These are phyloP conservation scores for Pyrus communis DNA, from an alignment of 306 rosid genomes.

Conservation along the genomic window DNA sequence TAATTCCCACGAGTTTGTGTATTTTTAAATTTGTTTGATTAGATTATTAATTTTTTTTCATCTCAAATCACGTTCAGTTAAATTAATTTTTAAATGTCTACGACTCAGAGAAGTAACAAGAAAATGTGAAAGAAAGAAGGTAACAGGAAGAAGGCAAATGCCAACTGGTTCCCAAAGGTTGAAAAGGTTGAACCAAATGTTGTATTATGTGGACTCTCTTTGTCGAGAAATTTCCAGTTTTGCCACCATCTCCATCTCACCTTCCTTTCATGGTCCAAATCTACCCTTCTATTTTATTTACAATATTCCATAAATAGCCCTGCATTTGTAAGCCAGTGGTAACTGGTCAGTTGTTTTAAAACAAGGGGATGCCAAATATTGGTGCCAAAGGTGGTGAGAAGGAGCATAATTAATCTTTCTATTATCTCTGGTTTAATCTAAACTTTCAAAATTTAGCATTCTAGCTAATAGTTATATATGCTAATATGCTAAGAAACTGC, in stretches of 20 bases:
- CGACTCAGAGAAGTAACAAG: not conserved
- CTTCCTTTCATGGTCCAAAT: conserved; percentile 9
- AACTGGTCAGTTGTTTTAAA: not conserved
- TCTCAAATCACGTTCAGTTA: conserved; percentile 1
- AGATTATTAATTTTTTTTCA: not conserved
- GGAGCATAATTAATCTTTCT: not conserved
- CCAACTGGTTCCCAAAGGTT: not conserved
- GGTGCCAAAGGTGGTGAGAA: not conserved
- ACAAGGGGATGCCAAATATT: conserved; percentile 3
- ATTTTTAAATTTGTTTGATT: not conserved
- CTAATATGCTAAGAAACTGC: not conserved
- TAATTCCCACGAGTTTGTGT: not conserved
- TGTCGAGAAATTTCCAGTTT: conserved; percentile 26
- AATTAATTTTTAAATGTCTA: not conserved
- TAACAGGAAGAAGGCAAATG: not conserved
- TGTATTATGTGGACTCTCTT: conserved; percentile 13
- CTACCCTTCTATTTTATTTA: not conserved
- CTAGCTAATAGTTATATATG: not conserved
- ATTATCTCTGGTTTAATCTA: not conserved
- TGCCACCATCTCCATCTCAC: conserved; percentile 7
- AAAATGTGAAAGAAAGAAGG: not conserved
- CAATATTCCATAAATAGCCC: conserved; percentile 16
- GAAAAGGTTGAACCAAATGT: not conserved
- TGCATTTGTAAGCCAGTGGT: not conserved
- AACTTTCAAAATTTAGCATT: not conserved